phyloP scores from a whole-genome alignment of 2,329 filamentous ascomycete species.

The Lojkania enalia region DNA sequence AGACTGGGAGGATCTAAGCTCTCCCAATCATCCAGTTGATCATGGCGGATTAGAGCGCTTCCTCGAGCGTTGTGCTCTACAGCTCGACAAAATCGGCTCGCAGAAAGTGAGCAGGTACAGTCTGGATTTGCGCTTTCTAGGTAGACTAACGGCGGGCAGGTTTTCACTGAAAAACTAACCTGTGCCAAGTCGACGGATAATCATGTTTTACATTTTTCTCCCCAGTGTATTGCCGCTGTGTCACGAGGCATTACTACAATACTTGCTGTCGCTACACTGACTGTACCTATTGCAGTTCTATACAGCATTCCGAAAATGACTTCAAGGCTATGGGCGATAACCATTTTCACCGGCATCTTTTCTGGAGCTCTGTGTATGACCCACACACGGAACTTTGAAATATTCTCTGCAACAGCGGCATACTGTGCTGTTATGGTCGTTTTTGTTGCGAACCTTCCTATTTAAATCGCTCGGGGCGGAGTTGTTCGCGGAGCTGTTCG shows the following conservation, averaged over 20 bases:
- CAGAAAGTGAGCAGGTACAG: not conserved
- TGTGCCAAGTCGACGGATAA: slow-evolving; percentile 1
- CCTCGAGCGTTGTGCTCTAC: not conserved
- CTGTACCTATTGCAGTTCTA: not conserved
- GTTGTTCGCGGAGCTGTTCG: too few species aligned
- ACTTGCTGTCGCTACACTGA: not conserved
- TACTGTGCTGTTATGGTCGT: slow-evolving; percentile 4
- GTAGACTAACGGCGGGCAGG: not conserved
- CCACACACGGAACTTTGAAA: slow-evolving; percentile 1
- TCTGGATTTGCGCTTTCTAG: not conserved
- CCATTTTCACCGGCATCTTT: not conserved
- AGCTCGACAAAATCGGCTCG: not conserved
- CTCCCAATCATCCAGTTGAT: not conserved
- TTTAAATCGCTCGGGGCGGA: too few species aligned
- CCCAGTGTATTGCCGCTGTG: not conserved
- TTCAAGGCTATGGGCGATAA: not conserved
- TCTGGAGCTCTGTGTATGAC: not conserved
- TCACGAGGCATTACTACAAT: not conserved
- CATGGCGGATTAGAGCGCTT: not conserved
- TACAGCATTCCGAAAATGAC: not conserved
- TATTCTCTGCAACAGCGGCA: slow-evolving; percentile 2
- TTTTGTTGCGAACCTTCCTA: slow-evolving; percentile 1
- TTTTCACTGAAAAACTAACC: not conserved
- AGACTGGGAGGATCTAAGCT: slow-evolving; percentile 1
- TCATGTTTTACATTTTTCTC: not conserved